Conservation (phyloP, 2,329 filamentous ascomycete species). For the Triangularia verruculosa region DNA sequence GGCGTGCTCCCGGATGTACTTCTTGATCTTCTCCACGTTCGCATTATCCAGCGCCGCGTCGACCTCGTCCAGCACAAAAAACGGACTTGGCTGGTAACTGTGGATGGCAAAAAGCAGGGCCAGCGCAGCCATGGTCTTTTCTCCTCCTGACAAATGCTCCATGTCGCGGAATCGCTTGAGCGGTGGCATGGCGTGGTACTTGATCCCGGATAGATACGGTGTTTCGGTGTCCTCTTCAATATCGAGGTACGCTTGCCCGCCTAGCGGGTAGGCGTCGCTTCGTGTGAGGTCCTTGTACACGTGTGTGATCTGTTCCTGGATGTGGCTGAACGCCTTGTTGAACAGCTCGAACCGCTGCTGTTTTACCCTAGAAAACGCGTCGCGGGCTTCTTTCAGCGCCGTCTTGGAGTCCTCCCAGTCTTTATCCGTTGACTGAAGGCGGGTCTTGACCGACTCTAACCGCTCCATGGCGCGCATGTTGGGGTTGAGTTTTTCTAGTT, state of each 20-base stretch:
- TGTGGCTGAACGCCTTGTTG: slow-evolving; percentile 92
- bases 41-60: slow-evolving; percentile 98
- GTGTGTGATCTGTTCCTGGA: slow-evolving; percentile 86
- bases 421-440: slow-evolving; percentile 78
- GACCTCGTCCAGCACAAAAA: slow-evolving; percentile 97
- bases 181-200: slow-evolving; percentile 98
- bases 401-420: slow-evolving; percentile 85
- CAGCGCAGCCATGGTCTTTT: slow-evolving; percentile 97
- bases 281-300: slow-evolving; percentile 96
- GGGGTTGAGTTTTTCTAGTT: slow-evolving; percentile 91
- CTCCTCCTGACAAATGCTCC: slow-evolving; percentile 94
- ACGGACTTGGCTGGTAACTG: slow-evolving; percentile 90
- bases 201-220: slow-evolving; percentile 91
- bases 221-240: slow-evolving; percentile 93
- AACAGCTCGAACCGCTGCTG: slow-evolving; percentile 84
- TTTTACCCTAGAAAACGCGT: slow-evolving; percentile 72
- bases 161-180: slow-evolving; percentile 98
- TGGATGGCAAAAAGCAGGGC: slow-evolving; percentile 97
- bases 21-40: slow-evolving; percentile 93
- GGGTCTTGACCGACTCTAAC: slow-evolving; percentile 77
- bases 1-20: slow-evolving; percentile 91
- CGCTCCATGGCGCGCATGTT: slow-evolving; percentile 96
- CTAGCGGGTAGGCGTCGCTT: slow-evolving; percentile 86
- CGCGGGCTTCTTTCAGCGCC: slow-evolving; percentile 53
- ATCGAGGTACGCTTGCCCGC: slow-evolving; percentile 83